Evolutionary conservation across 2,329 filamentous ascomycete genomes (phyloP), one percentile per base, ranked within the genome.

Genomic region (Mycosphaerella arachidis): DNA sequence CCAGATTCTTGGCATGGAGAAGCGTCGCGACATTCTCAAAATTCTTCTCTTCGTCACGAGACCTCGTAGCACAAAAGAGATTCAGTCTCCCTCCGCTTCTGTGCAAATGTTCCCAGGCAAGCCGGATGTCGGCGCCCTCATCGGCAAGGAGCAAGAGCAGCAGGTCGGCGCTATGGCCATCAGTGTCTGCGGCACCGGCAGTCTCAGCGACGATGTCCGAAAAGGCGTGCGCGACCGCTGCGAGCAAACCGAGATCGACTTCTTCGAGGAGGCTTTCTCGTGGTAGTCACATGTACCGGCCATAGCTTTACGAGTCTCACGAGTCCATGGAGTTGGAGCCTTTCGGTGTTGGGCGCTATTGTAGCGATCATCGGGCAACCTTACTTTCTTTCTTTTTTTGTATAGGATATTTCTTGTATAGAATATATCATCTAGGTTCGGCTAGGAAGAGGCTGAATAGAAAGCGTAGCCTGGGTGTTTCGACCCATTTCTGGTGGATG

Each of bases 51-150:
- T 96, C 76, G 87, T 97, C 67, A 97, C 94, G 5, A 83, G 91
- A 56, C 93, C 93, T 0, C 87, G 90, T 68, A 90, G 88, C 72
- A 86, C 88, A n/a, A 88, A 86, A 72, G 90, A 95, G 70, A 89
- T 96, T 55, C 82, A 86, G 67, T 91, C 86, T 52, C 86, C 88
- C 4, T 91, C 86, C 58, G 82, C 84, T 2, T 93, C 89, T 4
- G 92, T 97, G 57, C 90, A 92, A 76, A 94, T 97, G 88, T 91
- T 91, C 74, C 89, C 92, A 1, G 93, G 94, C 2, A 86, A 92
- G 65, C 93, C 93, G 9, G 91, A 96, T 70, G 84, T 96, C 48
- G 82, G 86, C 20, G 85, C 89, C 0, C 78, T 97, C n/a, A 78
- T 97, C 51, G 82, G 86, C 64, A 88, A 89, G 76, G 93, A 97